Percentiles rank a stretch among this genome's conserved stretches.
These are phyloP conservation scores for Ananas comosus DNA, from an alignment of 176 grass and related monocot genomes.

Conservation along the genomic window DNA sequence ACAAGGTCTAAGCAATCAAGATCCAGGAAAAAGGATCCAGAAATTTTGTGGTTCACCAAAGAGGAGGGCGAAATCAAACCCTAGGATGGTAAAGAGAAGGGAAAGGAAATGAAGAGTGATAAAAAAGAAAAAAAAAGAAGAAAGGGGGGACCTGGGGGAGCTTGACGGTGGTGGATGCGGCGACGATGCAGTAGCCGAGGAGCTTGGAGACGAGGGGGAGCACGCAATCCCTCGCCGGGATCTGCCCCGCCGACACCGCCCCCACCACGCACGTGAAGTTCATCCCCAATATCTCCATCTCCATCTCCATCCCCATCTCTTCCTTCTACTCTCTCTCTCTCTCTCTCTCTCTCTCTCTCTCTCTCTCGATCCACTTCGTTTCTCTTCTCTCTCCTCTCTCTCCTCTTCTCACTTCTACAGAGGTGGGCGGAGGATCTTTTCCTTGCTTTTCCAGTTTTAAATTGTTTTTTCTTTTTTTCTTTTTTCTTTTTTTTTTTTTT, in stretches of 20 bases:
- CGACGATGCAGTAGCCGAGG: slow-evolving; percentile 87
- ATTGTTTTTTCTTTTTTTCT: no score
- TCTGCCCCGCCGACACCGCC: slow-evolving; percentile 40
- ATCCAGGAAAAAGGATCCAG: slow-evolving; percentile 22
- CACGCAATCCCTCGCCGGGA: slow-evolving; percentile 71
- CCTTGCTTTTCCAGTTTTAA: no score
- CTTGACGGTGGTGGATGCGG: slow-evolving; percentile 94
- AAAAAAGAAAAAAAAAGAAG: neutral
- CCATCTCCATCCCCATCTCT: slow-evolving; percentile 17
- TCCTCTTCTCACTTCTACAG: no score
- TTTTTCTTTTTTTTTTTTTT: no score
- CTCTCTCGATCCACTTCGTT: neutral
- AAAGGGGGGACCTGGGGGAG: slow-evolving; percentile 55
- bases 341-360: slow-evolving; percentile 11
- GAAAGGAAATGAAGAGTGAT: neutral
- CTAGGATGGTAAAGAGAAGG: no score
- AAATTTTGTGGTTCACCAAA: neutral
- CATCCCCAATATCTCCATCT: slow-evolving; percentile 86
- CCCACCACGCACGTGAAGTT: slow-evolving; percentile 74
- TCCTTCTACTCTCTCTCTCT: neutral
- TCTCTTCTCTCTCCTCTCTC: no score
- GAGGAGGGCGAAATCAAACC: no score
- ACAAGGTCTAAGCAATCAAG: slow-evolving; percentile 6
- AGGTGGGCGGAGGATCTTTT: no score
- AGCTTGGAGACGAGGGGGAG: slow-evolving; percentile 89